phyloP scores from a whole-genome alignment of 2,329 filamentous ascomycete species.

The Hymenoscyphus albidus region DNA sequence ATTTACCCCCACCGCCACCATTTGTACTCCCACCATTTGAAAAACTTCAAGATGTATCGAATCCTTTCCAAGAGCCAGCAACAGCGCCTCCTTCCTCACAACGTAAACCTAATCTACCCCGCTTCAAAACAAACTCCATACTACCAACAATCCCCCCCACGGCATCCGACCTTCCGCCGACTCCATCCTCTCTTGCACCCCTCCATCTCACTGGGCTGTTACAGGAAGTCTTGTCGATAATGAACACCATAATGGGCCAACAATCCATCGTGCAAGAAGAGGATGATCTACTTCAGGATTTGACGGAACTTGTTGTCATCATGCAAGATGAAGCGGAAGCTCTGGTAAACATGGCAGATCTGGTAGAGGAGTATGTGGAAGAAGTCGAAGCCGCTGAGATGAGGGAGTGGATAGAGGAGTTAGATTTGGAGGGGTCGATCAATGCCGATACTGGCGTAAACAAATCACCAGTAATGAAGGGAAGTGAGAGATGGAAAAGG shows the following conservation, averaged over 20 bases:
- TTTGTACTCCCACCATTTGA: background rate
- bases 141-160: background rate
- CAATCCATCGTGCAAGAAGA: conserved; percentile 15
- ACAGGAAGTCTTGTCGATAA: conserved; percentile 20
- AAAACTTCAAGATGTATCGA: background rate
- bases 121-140: background rate
- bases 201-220: conserved; percentile 20
- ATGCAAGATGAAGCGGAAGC: conserved; percentile 26
- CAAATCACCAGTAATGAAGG: background rate
- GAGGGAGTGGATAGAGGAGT: background rate
- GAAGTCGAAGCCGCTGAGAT: conserved; percentile 16
- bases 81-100: background rate
- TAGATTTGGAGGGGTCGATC: background rate
- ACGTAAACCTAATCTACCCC: background rate
- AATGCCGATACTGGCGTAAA: background rate
- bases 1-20: background rate
- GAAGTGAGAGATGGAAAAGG: background rate
- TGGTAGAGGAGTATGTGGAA: conserved; percentile 23
- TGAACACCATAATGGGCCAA: conserved; percentile 20
- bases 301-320: conserved; percentile 22
- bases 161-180: conserved; percentile 7
- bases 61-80: background rate
- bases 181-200: conserved; percentile 17
- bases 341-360: conserved; percentile 16
- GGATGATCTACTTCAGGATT: conserved; percentile 14